A percentile compares a stretch with the other conserved stretches of the same genome.
phyloP scores from a whole-genome alignment of 371 early-diverging fungal genomes.

The Mortierella polycephala region DNA sequence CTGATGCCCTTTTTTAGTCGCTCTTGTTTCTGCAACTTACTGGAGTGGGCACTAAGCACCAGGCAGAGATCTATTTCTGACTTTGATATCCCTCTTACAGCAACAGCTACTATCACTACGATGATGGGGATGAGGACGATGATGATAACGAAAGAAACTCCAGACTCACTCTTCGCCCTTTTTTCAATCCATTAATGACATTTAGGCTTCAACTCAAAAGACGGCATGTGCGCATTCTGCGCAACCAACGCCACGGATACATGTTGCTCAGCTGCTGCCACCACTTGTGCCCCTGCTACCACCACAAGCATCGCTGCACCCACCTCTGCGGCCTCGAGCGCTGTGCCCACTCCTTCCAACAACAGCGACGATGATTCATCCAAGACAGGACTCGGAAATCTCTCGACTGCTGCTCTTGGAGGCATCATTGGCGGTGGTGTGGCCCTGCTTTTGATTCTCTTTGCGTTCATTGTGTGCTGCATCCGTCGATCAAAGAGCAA shows the following conservation, averaged over 20 bases:
- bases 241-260: slow-evolving; percentile 6
- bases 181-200: neutral
- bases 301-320: neutral
- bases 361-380: neutral
- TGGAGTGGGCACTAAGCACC: neutral
- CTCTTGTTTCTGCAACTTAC: neutral
- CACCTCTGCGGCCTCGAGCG: neutral
- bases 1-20: too few relatives aligned
- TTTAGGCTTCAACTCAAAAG: slow-evolving; percentile 15
- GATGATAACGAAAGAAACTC: neutral
- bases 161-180: neutral
- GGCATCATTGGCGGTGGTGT: slow-evolving; percentile 47
- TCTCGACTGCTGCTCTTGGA: slow-evolving; percentile 31
- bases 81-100: neutral
- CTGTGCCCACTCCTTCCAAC: slow-evolving; percentile 13
- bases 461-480: slow-evolving; percentile 36
- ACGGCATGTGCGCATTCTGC: slow-evolving; percentile 33
- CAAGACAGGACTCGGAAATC: slow-evolving; percentile 8
- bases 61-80: neutral
- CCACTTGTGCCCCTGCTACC: slow-evolving; percentile 2
- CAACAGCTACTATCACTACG: neutral
- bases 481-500: slow-evolving; percentile 17
- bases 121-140: neutral
- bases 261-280: slow-evolving; percentile 18
- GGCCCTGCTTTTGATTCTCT: slow-evolving; percentile 14